A percentile compares a stretch with the other conserved stretches of the same genome.
These are phyloP conservation scores for Fusarium marasasianum DNA, from an alignment of 2,329 filamentous ascomycete genomes.

Conservation along the genomic window DNA sequence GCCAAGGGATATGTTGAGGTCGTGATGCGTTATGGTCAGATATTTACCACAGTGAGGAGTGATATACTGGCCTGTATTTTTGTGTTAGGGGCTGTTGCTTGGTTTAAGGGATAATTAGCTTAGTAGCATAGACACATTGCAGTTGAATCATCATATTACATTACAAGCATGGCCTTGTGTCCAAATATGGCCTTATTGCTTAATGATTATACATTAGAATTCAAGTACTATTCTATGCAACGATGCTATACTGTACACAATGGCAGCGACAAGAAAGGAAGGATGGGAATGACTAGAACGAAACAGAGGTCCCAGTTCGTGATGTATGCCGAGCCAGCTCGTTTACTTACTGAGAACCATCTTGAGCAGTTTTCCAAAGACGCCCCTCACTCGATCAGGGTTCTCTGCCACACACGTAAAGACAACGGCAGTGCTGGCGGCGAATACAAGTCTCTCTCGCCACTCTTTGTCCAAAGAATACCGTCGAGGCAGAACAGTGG, in stretches of 20 bases:
- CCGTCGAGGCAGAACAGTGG: constrained; percentile 75
- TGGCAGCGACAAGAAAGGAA: background rate
- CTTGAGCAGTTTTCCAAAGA: constrained; percentile 70
- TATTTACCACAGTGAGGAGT: constrained; percentile 75
- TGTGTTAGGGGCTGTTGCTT: constrained; percentile 70
- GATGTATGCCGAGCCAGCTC: background rate
- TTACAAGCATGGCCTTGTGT: background rate
- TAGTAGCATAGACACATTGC: background rate
- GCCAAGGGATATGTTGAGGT: constrained; percentile 70
- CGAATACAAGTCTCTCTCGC: constrained; percentile 73
- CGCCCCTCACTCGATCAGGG: constrained; percentile 70
- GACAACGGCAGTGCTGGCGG: constrained; percentile 74
- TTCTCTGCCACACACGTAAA: constrained; percentile 73
- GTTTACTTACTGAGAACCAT: constrained; percentile 56
- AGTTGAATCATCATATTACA: constrained; percentile 3
- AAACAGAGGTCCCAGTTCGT: background rate
- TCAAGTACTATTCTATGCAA: background rate
- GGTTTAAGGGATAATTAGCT: constrained; percentile 47
- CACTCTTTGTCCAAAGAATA: constrained; percentile 72
- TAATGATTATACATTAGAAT: constrained; percentile 22
- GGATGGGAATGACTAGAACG: background rate
- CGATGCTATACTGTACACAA: background rate
- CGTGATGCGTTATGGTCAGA: constrained; percentile 72
- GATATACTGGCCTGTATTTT: constrained; percentile 83
- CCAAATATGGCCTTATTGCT: background rate